Evolutionary conservation across 1,139 yeast species (phyloP), one percentile per base, ranked within the genome.

Genomic region (Taphrina betulina): DNA sequence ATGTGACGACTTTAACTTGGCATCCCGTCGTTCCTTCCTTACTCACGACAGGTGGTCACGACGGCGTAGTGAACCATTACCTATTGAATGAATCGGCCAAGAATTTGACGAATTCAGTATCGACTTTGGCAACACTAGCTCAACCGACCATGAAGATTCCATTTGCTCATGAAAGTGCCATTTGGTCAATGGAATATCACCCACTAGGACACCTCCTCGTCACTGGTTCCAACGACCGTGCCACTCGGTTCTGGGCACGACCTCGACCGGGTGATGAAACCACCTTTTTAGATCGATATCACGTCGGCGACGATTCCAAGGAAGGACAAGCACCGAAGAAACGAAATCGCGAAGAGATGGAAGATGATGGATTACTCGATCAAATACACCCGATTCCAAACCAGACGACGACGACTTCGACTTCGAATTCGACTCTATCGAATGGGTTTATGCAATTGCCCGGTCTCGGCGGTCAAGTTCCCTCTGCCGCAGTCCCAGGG

Each of bases 161-260:
- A 1, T 83, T 79, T 69, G 98, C 97, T 0, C 98, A 92, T 68
- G 96, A 90, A 66, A 85, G 86, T 71, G 94, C 96, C 2, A 82
- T 92, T 52, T 89, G 92, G 71, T 81, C 95, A 1, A 71, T 92
- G 60, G 94, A 90, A 63, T 92, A 89, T 67, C 96, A 90, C 70
- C 97, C 97, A 2, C 75, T 87, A 65, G 98, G 98, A 1, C 97
- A 92, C 70, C 74, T 90, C 56, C 75, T 92, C 45, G 84, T 95
- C 60, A 82, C 96, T 14, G 97, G 96, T 0, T 92, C 96, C 24
- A 89, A 94, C 59, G 98, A 92, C 70, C 80, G 94, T 67, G 82
- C 94, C 10, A 88, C 95, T n/a, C 73, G 96, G 60, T 87, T 92
- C 71, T 92, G 98, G 98, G 82, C 92, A 33, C 76, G 98, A 54